phyloP scores from a whole-genome alignment of 176 grass and related monocot species.

The Saccharum officinarum region DNA sequence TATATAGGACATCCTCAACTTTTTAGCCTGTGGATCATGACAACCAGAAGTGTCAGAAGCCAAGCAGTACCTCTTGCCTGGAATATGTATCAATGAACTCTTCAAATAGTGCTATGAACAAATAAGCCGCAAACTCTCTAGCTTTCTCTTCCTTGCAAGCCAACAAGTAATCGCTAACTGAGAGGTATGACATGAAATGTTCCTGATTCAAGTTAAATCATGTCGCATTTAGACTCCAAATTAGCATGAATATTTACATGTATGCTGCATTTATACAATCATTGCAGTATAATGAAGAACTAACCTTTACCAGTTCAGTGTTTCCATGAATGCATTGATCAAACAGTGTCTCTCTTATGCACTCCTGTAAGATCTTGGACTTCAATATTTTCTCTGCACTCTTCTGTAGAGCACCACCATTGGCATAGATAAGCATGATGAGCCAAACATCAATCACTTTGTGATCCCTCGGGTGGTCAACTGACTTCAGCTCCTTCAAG shows the following conservation, averaged over 20 bases:
- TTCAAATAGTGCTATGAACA: conserved; percentile 81
- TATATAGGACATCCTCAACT: not conserved
- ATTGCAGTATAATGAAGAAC: conserved; percentile 32
- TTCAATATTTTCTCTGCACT: conserved; percentile 79
- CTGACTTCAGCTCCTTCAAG: conserved; percentile 74
- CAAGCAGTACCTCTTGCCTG: conserved; percentile 35
- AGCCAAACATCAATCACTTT: conserved; percentile 92
- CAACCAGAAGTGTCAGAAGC: not conserved
- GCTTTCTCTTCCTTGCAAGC: conserved; percentile 86
- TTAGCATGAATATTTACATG: conserved; percentile 6
- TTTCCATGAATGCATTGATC: conserved; percentile 80
- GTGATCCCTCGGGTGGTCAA: conserved; percentile 61
- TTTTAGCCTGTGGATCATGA: not conserved
- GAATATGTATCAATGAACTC: conserved; percentile 78
- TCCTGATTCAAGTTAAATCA: conserved; percentile 59
- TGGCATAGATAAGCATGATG: conserved; percentile 80
- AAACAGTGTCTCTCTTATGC: conserved; percentile 65
- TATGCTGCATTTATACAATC: not conserved
- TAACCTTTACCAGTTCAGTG: conserved; percentile 80
- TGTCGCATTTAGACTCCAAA: conserved; percentile 13
- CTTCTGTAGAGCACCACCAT: conserved; percentile 74
- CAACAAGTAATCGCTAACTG: conserved; percentile 69
- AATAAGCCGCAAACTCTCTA: conserved; percentile 72
- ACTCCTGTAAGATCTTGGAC: conserved; percentile 71
- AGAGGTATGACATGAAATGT: conserved; percentile 50